Evolutionary conservation across 192 early-diverging fungal species (phyloP), one percentile per base, ranked within the genome.

Genomic region (Gamsiella multidivaricata): DNA sequence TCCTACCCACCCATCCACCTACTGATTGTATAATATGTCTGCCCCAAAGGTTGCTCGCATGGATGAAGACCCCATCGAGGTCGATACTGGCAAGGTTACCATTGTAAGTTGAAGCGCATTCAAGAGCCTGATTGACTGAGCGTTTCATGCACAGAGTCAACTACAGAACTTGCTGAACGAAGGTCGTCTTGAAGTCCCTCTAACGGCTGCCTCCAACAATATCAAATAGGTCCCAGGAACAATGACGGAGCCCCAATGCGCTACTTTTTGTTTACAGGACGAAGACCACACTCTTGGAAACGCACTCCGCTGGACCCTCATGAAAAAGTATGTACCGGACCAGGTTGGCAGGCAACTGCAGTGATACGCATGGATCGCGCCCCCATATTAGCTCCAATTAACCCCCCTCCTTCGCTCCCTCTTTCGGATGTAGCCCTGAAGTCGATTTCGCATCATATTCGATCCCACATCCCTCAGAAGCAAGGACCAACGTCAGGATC

Each of bases 261-360:
- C 91, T 65, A 98, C 97, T 1, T 97, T 99, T 63, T 87, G 83
- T 33, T 86, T 99, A 57, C 87, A 88, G 69, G 93, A 96, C 65
- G 96, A 99, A 82, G 97, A 97, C 81, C 97, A 99, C 79, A 99
- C 97, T 3, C 85, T 99, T 8, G 96, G 96, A 52, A 98, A 98
- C 83, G 80, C 95, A 2, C 85, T 99, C 46, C 90, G 97, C 64
- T 96, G 94, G 86, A 83, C 92, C 46, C 86, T 99, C 17, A 96
- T 97, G 92, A 95, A 98, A 76, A 97, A 98, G 94, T 96, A 86
- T 39, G 69, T 1, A 14, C n/a, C 39, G 39, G 14, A 41, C 8
- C 14, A 10, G 8, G 7, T 41, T 41, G 14, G 7, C 39, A 41
- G 39, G 14, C 39, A 41, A 10, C 14, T 41, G 39, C 39, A 41